Conservation (phyloP, 257 asterid genomes). For the Echium plantagineum region DNA sequence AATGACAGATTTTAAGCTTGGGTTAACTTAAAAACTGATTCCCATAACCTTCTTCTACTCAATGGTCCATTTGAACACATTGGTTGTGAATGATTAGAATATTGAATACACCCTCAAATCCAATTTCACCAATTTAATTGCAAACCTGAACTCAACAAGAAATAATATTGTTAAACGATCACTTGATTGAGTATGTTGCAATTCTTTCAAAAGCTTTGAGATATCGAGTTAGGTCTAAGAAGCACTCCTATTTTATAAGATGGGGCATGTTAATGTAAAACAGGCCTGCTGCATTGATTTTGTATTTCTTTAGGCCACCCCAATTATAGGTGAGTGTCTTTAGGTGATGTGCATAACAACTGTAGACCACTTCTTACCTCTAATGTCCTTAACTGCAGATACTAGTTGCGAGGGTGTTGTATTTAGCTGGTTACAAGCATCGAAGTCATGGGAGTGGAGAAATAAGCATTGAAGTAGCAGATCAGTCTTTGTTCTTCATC, state of each 20-base stretch:
- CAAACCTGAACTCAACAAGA: background rate
- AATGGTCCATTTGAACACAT: background rate
- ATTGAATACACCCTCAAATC: too few species aligned
- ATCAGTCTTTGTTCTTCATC: too few species aligned
- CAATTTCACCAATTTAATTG: background rate
- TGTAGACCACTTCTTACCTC: background rate
- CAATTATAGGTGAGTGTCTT: background rate
- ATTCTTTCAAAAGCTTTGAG: too few species aligned
- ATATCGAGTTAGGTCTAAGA: too few species aligned
- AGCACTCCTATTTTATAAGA: too few species aligned
- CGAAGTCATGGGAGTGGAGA: background rate
- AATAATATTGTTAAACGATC: too few species aligned
- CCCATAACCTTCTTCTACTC: background rate
- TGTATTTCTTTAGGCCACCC: too few species aligned
- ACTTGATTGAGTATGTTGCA: background rate
- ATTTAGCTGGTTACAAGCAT: constrained; percentile 28
- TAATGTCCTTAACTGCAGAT: constrained; percentile 17
- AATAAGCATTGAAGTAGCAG: constrained; percentile 1
- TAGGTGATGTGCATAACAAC: background rate
- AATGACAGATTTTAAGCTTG: too few species aligned
- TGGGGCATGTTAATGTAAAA: too few species aligned
- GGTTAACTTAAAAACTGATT: background rate
- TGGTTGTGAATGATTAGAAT: background rate
- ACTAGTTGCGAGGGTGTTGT: constrained; percentile 20
- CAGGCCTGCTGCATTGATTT: too few species aligned